Evolutionary conservation across 2,329 filamentous ascomycete species (phyloP).

Genomic region (Penicillium sp.): DNA sequence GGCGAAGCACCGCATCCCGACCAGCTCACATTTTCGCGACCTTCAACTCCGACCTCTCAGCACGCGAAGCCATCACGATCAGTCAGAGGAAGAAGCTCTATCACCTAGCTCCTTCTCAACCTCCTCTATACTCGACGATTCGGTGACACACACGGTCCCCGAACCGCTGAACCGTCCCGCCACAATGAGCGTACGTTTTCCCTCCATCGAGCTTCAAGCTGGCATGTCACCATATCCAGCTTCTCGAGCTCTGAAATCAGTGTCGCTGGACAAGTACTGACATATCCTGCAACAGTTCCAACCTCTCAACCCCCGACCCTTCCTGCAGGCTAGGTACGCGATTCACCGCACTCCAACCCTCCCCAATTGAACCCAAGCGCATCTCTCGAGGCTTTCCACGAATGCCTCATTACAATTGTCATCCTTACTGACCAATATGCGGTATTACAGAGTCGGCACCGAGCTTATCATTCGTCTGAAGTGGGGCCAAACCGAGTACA

Average conservation of each 20-base stretch:
- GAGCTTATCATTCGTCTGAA: constrained; percentile 88
- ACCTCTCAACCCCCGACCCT: constrained; percentile 92
- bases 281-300: constrained; percentile 58
- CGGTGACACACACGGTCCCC: background rate
- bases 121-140: background rate
- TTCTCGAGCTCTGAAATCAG: background rate
- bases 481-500: constrained; percentile 98
- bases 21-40: constrained; percentile 36
- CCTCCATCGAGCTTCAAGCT: background rate
- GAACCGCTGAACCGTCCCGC: constrained; percentile 1
- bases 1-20: constrained; percentile 16
- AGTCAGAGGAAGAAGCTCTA: constrained; percentile 4
- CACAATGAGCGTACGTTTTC: constrained; percentile 33
- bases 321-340: constrained; percentile 84
- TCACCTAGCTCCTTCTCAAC: background rate
- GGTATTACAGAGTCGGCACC: constrained; percentile 66
- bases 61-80: constrained; percentile 15
- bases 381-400: background rate
- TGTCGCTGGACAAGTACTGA: constrained; percentile 6
- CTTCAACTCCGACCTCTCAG: constrained; percentile 12
- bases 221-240: background rate
- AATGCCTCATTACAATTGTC: background rate
- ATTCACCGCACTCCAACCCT: constrained; percentile 1
- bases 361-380: background rate
- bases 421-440: background rate